phyloP scores from a whole-genome alignment of 495 filamentous ascomycete species.

The Daldinia concentrica region DNA sequence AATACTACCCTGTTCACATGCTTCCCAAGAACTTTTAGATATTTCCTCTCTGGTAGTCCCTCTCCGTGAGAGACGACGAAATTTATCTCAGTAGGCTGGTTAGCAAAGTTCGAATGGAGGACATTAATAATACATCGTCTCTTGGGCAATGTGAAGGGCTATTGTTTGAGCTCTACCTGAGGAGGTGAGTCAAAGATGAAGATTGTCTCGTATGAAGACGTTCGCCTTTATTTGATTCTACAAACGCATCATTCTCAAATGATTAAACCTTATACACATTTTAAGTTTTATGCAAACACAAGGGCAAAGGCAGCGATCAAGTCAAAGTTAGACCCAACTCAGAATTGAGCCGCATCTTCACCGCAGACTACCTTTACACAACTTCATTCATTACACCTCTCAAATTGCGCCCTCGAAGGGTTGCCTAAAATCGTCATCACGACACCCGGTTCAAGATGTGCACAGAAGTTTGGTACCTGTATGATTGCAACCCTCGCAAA shows the following conservation, averaged over 20 bases:
- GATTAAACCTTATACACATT: slow-evolving; percentile 1
- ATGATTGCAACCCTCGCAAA: slow-evolving; percentile 22
- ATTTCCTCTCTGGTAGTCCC: slow-evolving; percentile 6
- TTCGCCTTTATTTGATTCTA: neutral
- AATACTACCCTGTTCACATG: slow-evolving; percentile 27
- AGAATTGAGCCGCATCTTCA: slow-evolving; percentile 5
- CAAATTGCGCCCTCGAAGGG: neutral
- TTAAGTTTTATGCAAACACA: slow-evolving; percentile 2
- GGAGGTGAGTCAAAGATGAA: slow-evolving; percentile 24
- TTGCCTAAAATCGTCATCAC: neutral
- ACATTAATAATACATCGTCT: neutral
- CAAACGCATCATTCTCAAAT: neutral
- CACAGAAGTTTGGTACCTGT: slow-evolving; percentile 20
- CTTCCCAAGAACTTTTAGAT: slow-evolving; percentile 1
- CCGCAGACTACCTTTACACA: neutral
- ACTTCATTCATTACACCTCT: neutral
- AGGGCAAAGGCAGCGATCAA: neutral
- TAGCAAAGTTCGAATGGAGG: neutral
- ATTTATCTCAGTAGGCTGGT: neutral
- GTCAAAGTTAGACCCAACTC: neutral
- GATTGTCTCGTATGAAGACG: neutral
- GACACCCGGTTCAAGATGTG: slow-evolving; percentile 12
- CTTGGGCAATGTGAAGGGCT: neutral
- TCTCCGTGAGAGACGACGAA: neutral
- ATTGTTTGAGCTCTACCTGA: neutral